These are phyloP conservation scores for Rhodotorula mucilaginosa DNA, from an alignment of 1,284 basidiomycete genomes.

Conservation along the genomic window DNA sequence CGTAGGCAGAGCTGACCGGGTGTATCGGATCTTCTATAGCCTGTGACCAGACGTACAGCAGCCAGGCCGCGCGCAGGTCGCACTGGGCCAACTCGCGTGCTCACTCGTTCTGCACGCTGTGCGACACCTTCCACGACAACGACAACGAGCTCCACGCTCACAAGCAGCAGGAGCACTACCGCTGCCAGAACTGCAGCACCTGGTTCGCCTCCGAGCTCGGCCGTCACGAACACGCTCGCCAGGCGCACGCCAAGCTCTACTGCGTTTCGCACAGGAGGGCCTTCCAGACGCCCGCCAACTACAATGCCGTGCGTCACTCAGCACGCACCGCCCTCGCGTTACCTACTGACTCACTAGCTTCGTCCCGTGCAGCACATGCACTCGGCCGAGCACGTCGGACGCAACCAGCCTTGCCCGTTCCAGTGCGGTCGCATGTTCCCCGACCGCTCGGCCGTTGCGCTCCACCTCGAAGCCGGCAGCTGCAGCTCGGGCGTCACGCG, in stretches of 20 bases:
- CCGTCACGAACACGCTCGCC: constrained; percentile 56
- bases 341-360: background rate
- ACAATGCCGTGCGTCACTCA: constrained; percentile 15
- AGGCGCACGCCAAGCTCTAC: constrained; percentile 53
- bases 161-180: constrained; percentile 9
- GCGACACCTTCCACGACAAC: constrained; percentile 50
- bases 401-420: constrained; percentile 1
- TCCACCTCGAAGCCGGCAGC: constrained; percentile 55
- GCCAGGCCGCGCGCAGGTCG: background rate
- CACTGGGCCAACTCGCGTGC: constrained; percentile 43
- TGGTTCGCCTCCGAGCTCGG: constrained; percentile 51
- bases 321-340: no score
- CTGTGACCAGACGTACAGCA: no score
- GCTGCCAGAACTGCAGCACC: constrained; percentile 15
- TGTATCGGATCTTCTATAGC: no score
- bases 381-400: constrained; percentile 45
- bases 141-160: constrained; percentile 21
- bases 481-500: constrained; percentile 51
- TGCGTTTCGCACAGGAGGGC: constrained; percentile 54
- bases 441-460: constrained; percentile 53
- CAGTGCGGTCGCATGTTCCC: constrained; percentile 37
- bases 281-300: constrained; percentile 49
- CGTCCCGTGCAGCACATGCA: constrained; percentile 44
- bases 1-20: no score
- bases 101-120: constrained; percentile 55